Evolutionary conservation across 2,329 filamentous ascomycete species (phyloP).

Genomic region (Trichoderma koningii): DNA sequence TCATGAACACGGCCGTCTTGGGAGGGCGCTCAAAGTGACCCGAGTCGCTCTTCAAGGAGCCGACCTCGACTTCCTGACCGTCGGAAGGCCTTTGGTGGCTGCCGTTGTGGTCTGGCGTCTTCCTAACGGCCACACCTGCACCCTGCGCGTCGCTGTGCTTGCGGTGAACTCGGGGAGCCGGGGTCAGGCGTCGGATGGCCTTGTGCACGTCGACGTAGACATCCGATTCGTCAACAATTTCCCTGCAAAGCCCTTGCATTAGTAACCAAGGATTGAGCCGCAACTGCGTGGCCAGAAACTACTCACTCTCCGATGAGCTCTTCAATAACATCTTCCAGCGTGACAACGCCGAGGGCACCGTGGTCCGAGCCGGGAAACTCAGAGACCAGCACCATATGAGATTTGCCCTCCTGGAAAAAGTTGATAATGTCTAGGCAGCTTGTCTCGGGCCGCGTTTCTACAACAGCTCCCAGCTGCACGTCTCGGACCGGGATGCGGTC

Average conservation of each 20-base stretch:
- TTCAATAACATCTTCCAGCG: conserved; percentile 96
- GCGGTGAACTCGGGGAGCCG: conserved; percentile 74
- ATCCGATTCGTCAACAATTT: conserved; percentile 98
- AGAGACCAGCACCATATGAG: conserved; percentile 96
- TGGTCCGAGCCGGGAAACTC: conserved; percentile 86
- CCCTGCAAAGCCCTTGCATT: conserved; percentile 52
- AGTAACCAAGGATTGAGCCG: conserved; percentile 15
- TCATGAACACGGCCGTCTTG: conserved; percentile 59
- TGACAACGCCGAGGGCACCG: conserved; percentile 90
- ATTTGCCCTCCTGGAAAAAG: conserved; percentile 99
- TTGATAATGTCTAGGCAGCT: conserved; percentile 98
- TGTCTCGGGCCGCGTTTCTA: conserved; percentile 91
- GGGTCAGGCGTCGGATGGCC: conserved; percentile 85
- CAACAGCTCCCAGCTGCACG: conserved; percentile 89
- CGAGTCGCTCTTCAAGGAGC: conserved; percentile 45
- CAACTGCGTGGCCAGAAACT: not conserved
- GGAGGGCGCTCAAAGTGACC: conserved; percentile 49
- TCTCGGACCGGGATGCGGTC: conserved; percentile 84
- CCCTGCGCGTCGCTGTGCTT: conserved; percentile 43
- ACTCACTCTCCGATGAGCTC: conserved; percentile 95
- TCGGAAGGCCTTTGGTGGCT: conserved; percentile 45
- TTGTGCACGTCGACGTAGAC: conserved; percentile 99
- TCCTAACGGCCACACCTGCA: conserved; percentile 38
- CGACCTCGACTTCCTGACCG: conserved; percentile 36
- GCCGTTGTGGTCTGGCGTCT: conserved; percentile 38